Percentiles rank a stretch among this genome's conserved stretches.
phyloP scores from a whole-genome alignment of 2,329 filamentous ascomycete genomes.

The Fusarium mexicanum region DNA sequence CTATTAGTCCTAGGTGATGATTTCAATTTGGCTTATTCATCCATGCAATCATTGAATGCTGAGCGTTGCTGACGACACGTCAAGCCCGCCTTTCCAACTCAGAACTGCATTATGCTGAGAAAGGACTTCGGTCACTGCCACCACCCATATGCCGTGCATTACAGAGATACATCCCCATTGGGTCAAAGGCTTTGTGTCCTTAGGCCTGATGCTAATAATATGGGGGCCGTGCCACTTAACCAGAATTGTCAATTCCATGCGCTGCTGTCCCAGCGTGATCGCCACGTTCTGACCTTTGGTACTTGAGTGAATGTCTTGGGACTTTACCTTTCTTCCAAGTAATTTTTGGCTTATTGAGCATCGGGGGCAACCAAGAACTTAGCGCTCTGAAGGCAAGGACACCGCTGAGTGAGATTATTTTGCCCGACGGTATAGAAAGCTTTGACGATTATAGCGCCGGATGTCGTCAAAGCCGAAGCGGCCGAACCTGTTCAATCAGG shows the following conservation, averaged over 20 bases:
- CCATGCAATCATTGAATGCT: background rate
- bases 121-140: slow-evolving; percentile 14
- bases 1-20: background rate
- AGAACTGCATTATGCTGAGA: background rate
- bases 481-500: background rate
- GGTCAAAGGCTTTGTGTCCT: background rate
- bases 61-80: background rate
- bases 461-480: background rate
- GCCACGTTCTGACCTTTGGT: background rate
- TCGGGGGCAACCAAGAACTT: background rate
- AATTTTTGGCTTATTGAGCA: background rate
- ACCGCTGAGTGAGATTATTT: slow-evolving; percentile 21
- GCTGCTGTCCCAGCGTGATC: too few relatives aligned
- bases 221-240: background rate
- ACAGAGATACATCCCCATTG: background rate
- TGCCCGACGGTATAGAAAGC: background rate
- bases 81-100: background rate
- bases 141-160: background rate
- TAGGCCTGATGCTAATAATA: background rate
- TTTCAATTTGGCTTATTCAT: background rate
- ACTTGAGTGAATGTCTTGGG: too few relatives aligned
- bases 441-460: background rate
- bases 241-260: background rate
- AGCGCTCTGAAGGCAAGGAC: background rate
- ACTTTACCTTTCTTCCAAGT: fast-evolving